Percentiles rank a stretch among this genome's conserved stretches.
These are phyloP conservation scores for Nepenthes alata DNA, from an alignment of 179 eudicot species.

Conservation along the genomic window DNA sequence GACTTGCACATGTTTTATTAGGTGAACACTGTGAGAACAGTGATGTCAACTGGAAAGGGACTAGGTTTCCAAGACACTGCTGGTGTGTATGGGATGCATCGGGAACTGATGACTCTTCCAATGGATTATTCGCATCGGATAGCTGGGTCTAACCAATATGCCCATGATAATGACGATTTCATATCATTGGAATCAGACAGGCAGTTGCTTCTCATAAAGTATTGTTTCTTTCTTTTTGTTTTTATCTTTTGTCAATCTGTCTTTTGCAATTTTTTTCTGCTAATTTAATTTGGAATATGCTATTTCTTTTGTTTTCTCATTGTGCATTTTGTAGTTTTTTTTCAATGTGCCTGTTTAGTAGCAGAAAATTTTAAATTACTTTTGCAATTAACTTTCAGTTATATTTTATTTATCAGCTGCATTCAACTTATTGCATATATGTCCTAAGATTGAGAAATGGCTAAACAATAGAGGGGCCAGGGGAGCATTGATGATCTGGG, in stretches of 20 bases:
- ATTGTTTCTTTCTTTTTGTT: background rate
- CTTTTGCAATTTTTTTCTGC: background rate
- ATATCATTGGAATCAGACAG: conserved; percentile 82
- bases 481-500: too few relatives aligned
- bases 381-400: too few relatives aligned
- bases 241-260: background rate
- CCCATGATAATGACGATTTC: conserved; percentile 58
- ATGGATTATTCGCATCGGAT: conserved; percentile 36
- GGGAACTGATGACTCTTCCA: conserved; percentile 77
- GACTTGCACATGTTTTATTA: conserved; percentile 22
- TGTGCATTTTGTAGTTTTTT: too few relatives aligned
- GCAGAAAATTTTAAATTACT: too few relatives aligned
- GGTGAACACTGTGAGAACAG: conserved; percentile 72
- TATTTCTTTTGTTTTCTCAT: background rate
- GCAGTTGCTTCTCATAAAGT: conserved; percentile 81
- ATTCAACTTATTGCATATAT: too few relatives aligned
- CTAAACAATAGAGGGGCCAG: too few relatives aligned
- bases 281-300: background rate
- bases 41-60: conserved; percentile 42
- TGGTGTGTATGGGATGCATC: conserved; percentile 33
- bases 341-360: too few relatives aligned
- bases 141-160: conserved; percentile 39
- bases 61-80: conserved; percentile 41
- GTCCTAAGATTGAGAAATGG: too few relatives aligned
- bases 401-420: too few relatives aligned